Conservation (phyloP, 2,329 filamentous ascomycete species). For the Colletotrichum viniferum region DNA sequence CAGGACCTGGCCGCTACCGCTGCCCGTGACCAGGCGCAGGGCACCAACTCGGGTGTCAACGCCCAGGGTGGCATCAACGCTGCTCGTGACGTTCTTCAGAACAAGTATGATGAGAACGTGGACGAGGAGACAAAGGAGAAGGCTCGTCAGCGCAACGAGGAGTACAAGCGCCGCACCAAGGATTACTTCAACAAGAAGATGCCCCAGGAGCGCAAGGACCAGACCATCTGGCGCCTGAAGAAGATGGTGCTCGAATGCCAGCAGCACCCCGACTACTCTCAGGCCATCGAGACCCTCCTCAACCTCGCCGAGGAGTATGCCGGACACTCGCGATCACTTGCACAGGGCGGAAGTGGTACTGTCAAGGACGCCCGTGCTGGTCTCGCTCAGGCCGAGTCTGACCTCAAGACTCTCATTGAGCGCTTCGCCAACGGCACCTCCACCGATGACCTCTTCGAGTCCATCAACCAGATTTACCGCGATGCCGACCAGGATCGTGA, state of each 20-base stretch:
- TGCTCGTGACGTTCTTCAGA: constrained; percentile 49
- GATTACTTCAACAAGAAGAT: constrained; percentile 87
- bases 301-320: constrained; percentile 84
- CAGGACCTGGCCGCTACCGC: constrained; percentile 51
- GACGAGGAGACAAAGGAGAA: constrained; percentile 67
- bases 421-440: constrained; percentile 96
- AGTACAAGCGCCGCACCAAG: constrained; percentile 56
- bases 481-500: constrained; percentile 88
- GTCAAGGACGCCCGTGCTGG: constrained; percentile 75
- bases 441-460: constrained; percentile 81
- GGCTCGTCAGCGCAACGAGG: constrained; percentile 45
- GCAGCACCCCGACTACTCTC: constrained; percentile 90
- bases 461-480: constrained; percentile 83
- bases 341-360: constrained; percentile 67
- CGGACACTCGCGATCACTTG: constrained; percentile 70
- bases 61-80: constrained; percentile 50
- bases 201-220: constrained; percentile 89
- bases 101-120: constrained; percentile 65
- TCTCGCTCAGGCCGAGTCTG: constrained; percentile 74
- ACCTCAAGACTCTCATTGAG: constrained; percentile 88
- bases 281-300: constrained; percentile 88
- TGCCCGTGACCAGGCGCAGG: constrained; percentile 50
- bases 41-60: constrained; percentile 53
- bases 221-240: constrained; percentile 89
- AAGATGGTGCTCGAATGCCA: constrained; percentile 99